Percentiles rank a stretch among this genome's conserved stretches.
These are phyloP conservation scores for Aspergillus terreus DNA, from an alignment of 2,329 filamentous ascomycete species.

Conservation along the genomic window DNA sequence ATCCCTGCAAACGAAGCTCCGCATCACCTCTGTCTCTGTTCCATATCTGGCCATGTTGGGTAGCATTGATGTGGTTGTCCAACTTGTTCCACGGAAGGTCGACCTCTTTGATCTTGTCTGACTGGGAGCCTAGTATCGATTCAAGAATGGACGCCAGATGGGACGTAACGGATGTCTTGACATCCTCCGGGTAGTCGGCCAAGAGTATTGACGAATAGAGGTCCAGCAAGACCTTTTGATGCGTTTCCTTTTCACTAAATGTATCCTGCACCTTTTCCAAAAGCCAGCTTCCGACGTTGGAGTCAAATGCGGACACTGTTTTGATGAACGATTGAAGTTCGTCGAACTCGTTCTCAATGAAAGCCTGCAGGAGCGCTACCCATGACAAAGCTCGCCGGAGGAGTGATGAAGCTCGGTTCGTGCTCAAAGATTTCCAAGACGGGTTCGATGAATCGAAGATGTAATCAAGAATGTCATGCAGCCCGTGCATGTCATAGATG, in stretches of 20 bases:
- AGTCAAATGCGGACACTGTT: slow-evolving; percentile 26
- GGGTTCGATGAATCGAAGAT: slow-evolving; percentile 23
- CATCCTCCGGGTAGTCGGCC: slow-evolving; percentile 18
- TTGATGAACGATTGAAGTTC: slow-evolving; percentile 21
- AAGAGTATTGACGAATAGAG: slow-evolving; percentile 32
- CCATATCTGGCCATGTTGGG: slow-evolving; percentile 23
- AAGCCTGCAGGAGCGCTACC: slow-evolving; percentile 23
- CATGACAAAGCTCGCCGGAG: slow-evolving; percentile 34
- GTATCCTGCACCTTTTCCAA: slow-evolving; percentile 27
- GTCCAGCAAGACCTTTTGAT: slow-evolving; percentile 20
- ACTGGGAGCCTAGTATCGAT: slow-evolving; percentile 18
- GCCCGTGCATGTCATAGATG: slow-evolving; percentile 21
- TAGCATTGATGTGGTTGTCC: slow-evolving; percentile 21
- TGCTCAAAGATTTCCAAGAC: slow-evolving; percentile 25
- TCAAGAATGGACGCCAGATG: slow-evolving; percentile 34
- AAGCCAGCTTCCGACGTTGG: slow-evolving; percentile 34
- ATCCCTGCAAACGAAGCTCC: slow-evolving; percentile 35
- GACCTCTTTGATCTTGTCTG: slow-evolving; percentile 16
- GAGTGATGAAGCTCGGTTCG: slow-evolving; percentile 31
- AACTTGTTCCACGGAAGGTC: slow-evolving; percentile 26
- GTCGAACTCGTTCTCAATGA: slow-evolving; percentile 15
- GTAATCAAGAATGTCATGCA: slow-evolving; percentile 25
- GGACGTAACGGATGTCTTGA: slow-evolving; percentile 27
- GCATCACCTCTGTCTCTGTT: slow-evolving; percentile 37
- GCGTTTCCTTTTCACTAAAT: slow-evolving; percentile 18